Conservation (phyloP, 352 stramenopile species). For the Pilasporangium apinafurcum region DNA sequence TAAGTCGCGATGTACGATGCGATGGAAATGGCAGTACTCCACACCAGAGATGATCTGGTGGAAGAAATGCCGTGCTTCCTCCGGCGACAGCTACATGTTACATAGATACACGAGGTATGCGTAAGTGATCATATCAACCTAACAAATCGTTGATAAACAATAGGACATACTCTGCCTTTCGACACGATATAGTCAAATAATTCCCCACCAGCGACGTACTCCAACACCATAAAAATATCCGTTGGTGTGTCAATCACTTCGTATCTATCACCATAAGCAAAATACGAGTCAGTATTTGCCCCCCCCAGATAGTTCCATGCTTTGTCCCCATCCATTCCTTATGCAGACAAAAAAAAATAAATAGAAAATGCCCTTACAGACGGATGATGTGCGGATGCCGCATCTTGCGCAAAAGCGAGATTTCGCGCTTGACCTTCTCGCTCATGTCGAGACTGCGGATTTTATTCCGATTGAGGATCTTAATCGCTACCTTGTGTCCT, state of each 20-base stretch:
- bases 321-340: too few relatives aligned
- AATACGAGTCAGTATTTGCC: too few relatives aligned
- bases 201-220: constrained; percentile 92
- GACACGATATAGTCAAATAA: constrained; percentile 99
- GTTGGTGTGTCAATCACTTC: constrained; percentile 99
- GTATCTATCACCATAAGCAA: constrained; percentile 46
- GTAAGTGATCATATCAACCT: neutral
- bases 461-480: constrained; percentile 99
- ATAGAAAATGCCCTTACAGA: constrained; percentile 64
- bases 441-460: constrained; percentile 99
- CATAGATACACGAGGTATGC: constrained; percentile 6
- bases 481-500: constrained; percentile 98
- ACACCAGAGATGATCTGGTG: constrained; percentile 98
- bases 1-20: constrained; percentile 98
- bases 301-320: too few relatives aligned
- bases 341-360: neutral
- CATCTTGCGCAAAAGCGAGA: constrained; percentile 98
- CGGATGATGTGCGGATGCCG: constrained; percentile 99
- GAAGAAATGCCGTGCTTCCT: constrained; percentile 99
- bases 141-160: neutral
- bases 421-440: constrained; percentile 99
- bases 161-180: constrained; percentile 73
- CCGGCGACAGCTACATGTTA: constrained; percentile 82
- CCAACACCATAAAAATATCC: constrained; percentile 96
- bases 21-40: constrained; percentile 99